These are phyloP conservation scores for Rhodotorula kratochvilovae DNA, from an alignment of 768 basidiomycete species.

Conservation along the genomic window DNA sequence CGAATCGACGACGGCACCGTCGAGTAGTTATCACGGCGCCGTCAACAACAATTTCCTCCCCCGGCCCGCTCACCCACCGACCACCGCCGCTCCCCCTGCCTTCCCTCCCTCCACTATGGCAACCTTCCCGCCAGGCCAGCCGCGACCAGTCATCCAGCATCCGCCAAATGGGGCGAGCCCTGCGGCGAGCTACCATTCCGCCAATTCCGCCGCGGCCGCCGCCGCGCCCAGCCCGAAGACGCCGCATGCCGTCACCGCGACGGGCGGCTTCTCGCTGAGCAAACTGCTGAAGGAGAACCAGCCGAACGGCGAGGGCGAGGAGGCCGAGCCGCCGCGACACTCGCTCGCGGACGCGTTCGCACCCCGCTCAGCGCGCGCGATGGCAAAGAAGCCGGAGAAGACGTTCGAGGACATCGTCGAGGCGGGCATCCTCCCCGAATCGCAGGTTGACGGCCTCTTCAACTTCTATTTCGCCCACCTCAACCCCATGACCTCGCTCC, in stretches of 20 bases:
- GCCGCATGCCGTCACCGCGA: neutral
- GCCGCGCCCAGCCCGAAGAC: neutral
- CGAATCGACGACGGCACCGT: too few relatives aligned
- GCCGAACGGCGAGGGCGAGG: neutral
- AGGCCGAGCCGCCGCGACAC: neutral
- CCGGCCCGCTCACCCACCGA: too few relatives aligned
- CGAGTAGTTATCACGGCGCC: too few relatives aligned
- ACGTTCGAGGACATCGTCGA: constrained; percentile 2
- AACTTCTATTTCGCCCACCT: constrained; percentile 65
- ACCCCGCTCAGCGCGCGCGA: neutral
- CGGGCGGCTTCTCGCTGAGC: constrained; percentile 13
- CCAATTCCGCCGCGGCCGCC: neutral
- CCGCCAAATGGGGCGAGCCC: neutral
- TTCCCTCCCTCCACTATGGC: neutral
- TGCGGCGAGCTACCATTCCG: neutral
- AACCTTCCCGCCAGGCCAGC: neutral
- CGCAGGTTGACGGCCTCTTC: neutral
- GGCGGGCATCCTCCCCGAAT: neutral
- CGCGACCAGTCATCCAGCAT: neutral
- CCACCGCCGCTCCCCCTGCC: neutral
- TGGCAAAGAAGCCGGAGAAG: neutral
- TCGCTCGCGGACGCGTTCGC: constrained; percentile 20
- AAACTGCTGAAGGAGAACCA: constrained; percentile 3
- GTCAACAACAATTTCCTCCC: too few relatives aligned
- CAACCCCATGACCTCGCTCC: constrained; percentile 82